Conservation (phyloP, 768 basidiomycete genomes). For the Agaricus blazei region DNA sequence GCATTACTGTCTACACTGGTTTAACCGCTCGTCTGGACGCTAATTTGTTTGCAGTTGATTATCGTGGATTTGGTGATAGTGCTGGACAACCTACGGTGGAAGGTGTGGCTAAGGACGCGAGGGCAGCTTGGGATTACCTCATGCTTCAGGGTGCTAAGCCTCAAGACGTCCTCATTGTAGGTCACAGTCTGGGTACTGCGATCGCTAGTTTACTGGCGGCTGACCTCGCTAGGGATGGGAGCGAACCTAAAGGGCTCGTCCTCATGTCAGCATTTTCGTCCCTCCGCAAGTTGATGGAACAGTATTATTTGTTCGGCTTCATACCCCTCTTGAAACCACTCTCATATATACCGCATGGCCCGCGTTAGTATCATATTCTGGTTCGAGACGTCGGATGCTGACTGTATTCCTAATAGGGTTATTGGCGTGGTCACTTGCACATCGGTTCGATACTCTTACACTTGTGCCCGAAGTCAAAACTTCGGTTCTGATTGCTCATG, state of each 20-base stretch:
- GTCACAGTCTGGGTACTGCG: conserved; percentile 76
- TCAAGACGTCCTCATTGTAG: conserved; percentile 55
- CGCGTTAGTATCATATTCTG: conserved; percentile 41
- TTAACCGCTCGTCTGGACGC: conserved; percentile 46
- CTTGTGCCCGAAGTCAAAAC: conserved; percentile 56
- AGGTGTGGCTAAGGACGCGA: conserved; percentile 56
- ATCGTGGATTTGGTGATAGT: conserved; percentile 74
- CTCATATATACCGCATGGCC: conserved; percentile 52
- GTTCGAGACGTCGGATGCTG: not conserved
- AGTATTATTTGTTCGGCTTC: conserved; percentile 57
- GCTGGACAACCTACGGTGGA: conserved; percentile 54
- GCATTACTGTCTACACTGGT: conserved; percentile 45
- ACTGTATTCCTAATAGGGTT: conserved; percentile 32
- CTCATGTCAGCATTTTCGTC: conserved; percentile 45
- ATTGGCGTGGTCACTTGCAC: conserved; percentile 45
- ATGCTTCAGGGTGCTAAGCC: conserved; percentile 41
- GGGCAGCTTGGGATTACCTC: conserved; percentile 63
- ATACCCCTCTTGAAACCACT: conserved; percentile 73
- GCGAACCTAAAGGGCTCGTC: conserved; percentile 32
- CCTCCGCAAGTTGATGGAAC: conserved; percentile 54
- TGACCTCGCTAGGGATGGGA: conserved; percentile 39
- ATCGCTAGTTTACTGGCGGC: conserved; percentile 46
- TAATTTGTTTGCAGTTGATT: conserved; percentile 68
- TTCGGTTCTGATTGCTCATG: conserved; percentile 69
- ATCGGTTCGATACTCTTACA: conserved; percentile 60